phyloP scores from a whole-genome alignment of 2,329 filamentous ascomycete species.

The Shiraia bambusicola region DNA sequence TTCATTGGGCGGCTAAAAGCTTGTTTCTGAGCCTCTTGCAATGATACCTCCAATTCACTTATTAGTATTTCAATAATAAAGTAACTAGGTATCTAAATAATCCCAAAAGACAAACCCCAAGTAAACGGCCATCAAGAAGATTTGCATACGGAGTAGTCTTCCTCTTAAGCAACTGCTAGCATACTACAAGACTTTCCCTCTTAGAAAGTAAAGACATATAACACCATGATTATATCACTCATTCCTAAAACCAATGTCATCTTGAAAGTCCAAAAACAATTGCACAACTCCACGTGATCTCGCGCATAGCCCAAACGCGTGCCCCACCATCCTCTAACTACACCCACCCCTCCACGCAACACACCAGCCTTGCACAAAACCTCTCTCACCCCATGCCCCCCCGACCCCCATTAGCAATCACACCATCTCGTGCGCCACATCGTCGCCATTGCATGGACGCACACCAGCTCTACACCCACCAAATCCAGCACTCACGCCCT shows the following conservation, averaged over 20 bases:
- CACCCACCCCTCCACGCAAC: slow-evolving; percentile 1
- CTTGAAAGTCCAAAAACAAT: neutral
- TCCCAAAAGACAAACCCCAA: too few species aligned
- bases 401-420: neutral
- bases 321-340: slow-evolving; percentile 6
- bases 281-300: slow-evolving; percentile 10
- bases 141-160: too few species aligned
- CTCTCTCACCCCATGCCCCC: slow-evolving; percentile 1
- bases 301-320: slow-evolving; percentile 10
- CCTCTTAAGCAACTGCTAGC: too few species aligned
- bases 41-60: too few species aligned
- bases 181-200: too few species aligned
- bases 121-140: too few species aligned
- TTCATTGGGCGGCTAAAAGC: neutral
- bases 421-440: neutral
- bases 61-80: too few species aligned
- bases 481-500: slow-evolving; percentile 9
- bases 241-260: too few species aligned
- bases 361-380: neutral
- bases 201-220: too few species aligned
- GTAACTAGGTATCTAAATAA: too few species aligned
- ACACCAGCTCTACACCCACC: slow-evolving; percentile 18
- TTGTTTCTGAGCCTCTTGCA: too few species aligned
- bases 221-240: too few species aligned
- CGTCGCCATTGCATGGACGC: slow-evolving; percentile 19